Evolutionary conservation across 2,329 filamentous ascomycete species (phyloP).

Genomic region (Colletotrichum musicola): DNA sequence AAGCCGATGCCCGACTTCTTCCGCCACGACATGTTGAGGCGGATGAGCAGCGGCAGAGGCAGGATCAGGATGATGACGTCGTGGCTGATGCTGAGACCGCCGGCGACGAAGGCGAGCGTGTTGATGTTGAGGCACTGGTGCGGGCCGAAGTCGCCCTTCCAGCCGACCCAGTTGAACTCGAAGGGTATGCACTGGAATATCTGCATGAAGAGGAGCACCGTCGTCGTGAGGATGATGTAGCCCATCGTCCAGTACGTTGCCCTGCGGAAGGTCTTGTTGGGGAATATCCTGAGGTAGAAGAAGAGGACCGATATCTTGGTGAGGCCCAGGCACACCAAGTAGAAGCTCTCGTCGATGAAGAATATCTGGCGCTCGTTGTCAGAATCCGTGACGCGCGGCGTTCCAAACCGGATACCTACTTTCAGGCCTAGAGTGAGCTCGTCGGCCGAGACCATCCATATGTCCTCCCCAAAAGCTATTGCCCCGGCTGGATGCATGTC

Average conservation of each 20-base stretch:
- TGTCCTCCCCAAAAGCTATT: slow-evolving; percentile 51
- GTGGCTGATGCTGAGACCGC: slow-evolving; percentile 49
- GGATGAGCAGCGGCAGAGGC: slow-evolving; percentile 49
- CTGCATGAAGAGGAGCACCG: slow-evolving; percentile 48
- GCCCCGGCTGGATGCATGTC: slow-evolving; percentile 40
- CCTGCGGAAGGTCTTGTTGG: slow-evolving; percentile 45
- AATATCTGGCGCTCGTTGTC: slow-evolving; percentile 42
- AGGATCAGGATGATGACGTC: slow-evolving; percentile 51
- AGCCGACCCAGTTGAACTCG: slow-evolving; percentile 48
- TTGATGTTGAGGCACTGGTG: slow-evolving; percentile 50
- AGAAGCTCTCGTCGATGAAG: slow-evolving; percentile 48
- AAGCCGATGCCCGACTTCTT: slow-evolving; percentile 47
- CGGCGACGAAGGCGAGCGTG: slow-evolving; percentile 47
- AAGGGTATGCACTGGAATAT: slow-evolving; percentile 54
- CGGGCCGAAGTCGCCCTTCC: slow-evolving; percentile 45
- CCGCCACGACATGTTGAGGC: slow-evolving; percentile 46
- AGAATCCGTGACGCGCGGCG: background rate
- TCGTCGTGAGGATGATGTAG: slow-evolving; percentile 44
- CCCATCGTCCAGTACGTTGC: slow-evolving; percentile 43
- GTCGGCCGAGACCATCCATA: slow-evolving; percentile 50
- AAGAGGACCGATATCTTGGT: slow-evolving; percentile 49
- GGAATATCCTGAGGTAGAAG: slow-evolving; percentile 51
- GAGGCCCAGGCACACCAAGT: slow-evolving; percentile 47
- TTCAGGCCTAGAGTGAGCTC: slow-evolving; percentile 48
- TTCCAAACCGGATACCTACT: slow-evolving; percentile 34